Base-by-base conservation (phyloP, 169 alveolate species). In the Plasmodium berghei region DNA sequence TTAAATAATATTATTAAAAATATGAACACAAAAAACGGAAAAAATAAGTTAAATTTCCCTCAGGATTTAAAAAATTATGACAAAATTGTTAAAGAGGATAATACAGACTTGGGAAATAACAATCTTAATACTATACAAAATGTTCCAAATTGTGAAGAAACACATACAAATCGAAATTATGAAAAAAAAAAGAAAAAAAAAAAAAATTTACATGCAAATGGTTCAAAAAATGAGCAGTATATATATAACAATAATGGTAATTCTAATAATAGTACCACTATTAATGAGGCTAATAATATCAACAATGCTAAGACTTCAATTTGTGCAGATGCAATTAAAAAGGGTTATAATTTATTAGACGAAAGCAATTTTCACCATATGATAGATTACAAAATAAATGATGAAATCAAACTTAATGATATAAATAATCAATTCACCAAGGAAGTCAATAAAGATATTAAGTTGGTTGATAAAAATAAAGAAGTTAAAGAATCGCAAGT, bases 371-470 rank as follows among this genome's bases (percentile, higher is more conserved):
- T 66, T 58, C 52, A 12, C 12, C 66, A 46, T 40, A 49, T 54
- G 4, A 77, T 52, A 16, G 89, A 63, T 18, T 63, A 64, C 20
- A 77, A 77, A 63, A 10, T 22, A 67, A 63, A 52, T 64, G 77
- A 77, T 34, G 58, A 64, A 64, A 26, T 63, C 14, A 77, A 69
- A 49, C 75, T 63, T 63, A 66, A 64, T 64, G 66, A 77, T 77
- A 64, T 64, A 18, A 49, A 49, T 45, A 77, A n/a, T 10, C 89
- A 77, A 64, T 63, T 77, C 14, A 34, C 66, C 66, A 62, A 49
- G 10, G 89, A 77, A 14, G 52, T 77, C 6, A 52, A 52, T 12
- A 52, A 52, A 52, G 20, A 52, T 52, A 12, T 3, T 12, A 52
- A 16, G 6, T 12, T 0, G 24, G 6, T 52, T 52, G 20, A 61